Evolutionary conservation across 2,329 filamentous ascomycete genomes (phyloP).

Genomic region (Beauveria asiatica): DNA sequence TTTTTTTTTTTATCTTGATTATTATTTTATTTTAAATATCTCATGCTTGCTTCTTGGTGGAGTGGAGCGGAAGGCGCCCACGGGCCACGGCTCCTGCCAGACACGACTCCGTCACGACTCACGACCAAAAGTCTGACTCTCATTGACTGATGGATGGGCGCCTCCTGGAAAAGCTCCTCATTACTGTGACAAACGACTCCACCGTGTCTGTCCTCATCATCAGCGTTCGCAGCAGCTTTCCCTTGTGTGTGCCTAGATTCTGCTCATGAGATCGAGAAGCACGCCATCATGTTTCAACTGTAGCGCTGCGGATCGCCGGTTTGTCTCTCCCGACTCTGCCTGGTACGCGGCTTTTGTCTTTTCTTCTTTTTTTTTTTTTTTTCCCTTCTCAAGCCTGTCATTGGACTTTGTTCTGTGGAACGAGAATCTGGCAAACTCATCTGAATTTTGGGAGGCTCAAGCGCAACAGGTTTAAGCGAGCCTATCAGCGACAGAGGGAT

Average conservation of each 20-base stretch:
- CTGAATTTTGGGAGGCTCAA: not conserved
- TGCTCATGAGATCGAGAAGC: conserved; percentile 16
- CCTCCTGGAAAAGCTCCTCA: not conserved
- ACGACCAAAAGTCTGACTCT: not conserved
- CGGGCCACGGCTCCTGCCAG: conserved; percentile 5
- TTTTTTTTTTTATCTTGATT: not conserved
- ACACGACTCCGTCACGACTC: not conserved
- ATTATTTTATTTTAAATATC: not conserved
- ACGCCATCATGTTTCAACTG: conserved; percentile 19
- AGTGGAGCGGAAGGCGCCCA: conserved; percentile 2
- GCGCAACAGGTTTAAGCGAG: not conserved
- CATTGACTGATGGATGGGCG: not conserved
- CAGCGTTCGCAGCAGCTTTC: not conserved
- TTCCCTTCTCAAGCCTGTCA: not conserved
- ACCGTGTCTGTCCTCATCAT: not conserved
- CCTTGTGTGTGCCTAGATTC: no score
- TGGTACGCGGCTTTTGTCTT: not conserved
- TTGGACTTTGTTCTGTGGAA: not conserved
- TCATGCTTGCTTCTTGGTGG: not conserved
- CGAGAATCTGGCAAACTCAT: not conserved
- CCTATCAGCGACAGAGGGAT: not conserved
- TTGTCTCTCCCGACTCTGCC: not conserved
- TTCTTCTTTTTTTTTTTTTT: not conserved
- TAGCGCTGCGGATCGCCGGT: conserved; percentile 14
- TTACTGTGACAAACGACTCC: conserved; percentile 1